phyloP scores from a whole-genome alignment of 768 basidiomycete genomes.

The Tricholoma sp. region DNA sequence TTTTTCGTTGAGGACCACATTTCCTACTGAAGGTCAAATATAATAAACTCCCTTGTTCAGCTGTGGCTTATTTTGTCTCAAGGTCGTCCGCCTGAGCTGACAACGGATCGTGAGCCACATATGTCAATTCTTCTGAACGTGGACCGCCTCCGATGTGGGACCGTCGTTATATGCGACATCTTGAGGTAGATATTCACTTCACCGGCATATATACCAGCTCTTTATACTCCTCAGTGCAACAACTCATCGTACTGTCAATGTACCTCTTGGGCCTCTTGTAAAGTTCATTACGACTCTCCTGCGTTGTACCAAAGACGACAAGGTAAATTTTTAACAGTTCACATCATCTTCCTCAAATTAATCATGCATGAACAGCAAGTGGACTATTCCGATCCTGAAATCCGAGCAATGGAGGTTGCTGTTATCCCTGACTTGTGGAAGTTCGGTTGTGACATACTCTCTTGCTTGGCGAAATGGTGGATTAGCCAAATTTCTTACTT shows the following conservation, averaged over 20 bases:
- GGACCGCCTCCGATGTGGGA: constrained; percentile 54
- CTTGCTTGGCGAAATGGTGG: constrained; percentile 45
- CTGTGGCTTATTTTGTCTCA: background rate
- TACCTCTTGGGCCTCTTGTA: constrained; percentile 63
- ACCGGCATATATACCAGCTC: background rate
- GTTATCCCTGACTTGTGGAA: constrained; percentile 48
- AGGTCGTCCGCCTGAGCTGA: constrained; percentile 1
- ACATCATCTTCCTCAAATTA: background rate
- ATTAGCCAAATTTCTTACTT: constrained; percentile 6
- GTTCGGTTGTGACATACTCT: constrained; percentile 47
- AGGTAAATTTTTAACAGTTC: constrained; percentile 20
- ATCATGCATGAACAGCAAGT: constrained; percentile 31
- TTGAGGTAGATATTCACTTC: constrained; percentile 37
- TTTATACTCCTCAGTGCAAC: constrained; percentile 38
- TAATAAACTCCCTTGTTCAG: background rate
- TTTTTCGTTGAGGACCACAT: constrained; percentile 54
- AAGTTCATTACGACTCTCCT: constrained; percentile 49
- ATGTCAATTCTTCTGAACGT: constrained; percentile 49
- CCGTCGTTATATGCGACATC: constrained; percentile 47
- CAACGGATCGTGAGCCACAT: constrained; percentile 32
- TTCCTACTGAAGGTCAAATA: constrained; percentile 37
- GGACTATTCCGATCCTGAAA: constrained; percentile 43
- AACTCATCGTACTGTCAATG: constrained; percentile 54
- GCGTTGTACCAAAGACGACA: constrained; percentile 43
- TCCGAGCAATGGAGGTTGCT: constrained; percentile 51